phyloP scores from a whole-genome alignment of 2,329 filamentous ascomycete species.

The Huntiella abstrusa region DNA sequence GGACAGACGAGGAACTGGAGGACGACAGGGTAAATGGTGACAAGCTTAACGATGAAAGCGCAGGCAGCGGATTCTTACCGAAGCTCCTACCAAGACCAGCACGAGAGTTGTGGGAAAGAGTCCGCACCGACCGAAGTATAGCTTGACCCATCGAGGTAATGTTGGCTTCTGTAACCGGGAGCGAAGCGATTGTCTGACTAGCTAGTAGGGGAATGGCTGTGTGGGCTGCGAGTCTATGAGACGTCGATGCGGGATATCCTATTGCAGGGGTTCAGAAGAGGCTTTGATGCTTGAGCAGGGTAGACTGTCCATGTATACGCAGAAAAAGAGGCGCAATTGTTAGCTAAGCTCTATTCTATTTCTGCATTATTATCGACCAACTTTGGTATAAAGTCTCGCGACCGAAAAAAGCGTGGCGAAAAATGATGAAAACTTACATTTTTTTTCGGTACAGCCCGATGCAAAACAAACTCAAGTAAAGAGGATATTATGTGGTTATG shows the following conservation, averaged over 20 bases:
- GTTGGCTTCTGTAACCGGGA: background rate
- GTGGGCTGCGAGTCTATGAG: background rate
- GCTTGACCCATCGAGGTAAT: constrained; percentile 8
- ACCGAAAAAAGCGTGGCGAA: no score
- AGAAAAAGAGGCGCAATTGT: no score
- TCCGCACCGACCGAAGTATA: constrained; percentile 9
- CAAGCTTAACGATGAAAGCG: background rate
- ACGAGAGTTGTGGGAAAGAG: constrained; percentile 6
- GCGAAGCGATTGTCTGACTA: background rate
- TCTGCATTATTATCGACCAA: no score
- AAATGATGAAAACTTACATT: no score
- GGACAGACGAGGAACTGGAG: background rate
- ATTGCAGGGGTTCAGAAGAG: background rate
- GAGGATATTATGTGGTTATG: no score
- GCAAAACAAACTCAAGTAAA: no score
- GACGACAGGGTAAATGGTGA: background rate
- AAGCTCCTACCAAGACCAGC: background rate
- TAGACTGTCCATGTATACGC: no score
- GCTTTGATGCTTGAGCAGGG: no score
- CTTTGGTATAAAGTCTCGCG: no score
- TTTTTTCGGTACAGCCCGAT: no score
- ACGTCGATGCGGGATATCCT: background rate
- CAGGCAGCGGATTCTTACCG: background rate
- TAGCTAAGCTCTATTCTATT: no score
- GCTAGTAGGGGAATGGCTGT: background rate